Conservation (phyloP, 192 early-diverging fungal species). For the Coemansia erecta region DNA sequence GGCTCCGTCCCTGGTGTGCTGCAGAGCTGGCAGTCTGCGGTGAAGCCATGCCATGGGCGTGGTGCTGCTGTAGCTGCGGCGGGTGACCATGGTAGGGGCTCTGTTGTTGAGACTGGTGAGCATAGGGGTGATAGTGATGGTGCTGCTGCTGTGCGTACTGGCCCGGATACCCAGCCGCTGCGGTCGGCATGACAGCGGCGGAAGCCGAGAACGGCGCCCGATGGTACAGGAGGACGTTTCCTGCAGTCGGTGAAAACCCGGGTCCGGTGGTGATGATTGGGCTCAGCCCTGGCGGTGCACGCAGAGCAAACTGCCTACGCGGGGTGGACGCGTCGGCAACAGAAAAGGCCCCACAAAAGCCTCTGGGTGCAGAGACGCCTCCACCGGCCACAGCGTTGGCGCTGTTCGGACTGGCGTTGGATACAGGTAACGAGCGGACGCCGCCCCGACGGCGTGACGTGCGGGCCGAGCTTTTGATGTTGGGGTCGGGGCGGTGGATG, state of each 20-base stretch:
- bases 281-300: conserved; percentile 45
- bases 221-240: conserved; percentile 24
- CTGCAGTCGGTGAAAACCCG: too few species aligned
- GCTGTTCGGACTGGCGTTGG: conserved; percentile 12
- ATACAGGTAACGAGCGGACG: neutral
- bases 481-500: conserved; percentile 45
- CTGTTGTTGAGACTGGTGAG: too few species aligned
- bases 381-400: conserved; percentile 1
- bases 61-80: too few species aligned
- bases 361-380: neutral
- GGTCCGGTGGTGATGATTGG: conserved; percentile 35
- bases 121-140: too few species aligned
- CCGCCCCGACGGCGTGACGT: conserved; percentile 22
- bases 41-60: too few species aligned
- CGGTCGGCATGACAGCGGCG: too few species aligned
- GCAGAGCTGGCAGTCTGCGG: too few species aligned
- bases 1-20: too few species aligned
- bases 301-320: conserved; percentile 32
- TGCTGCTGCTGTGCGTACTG: too few species aligned
- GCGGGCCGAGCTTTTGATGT: conserved; percentile 41
- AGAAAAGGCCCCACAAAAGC: too few species aligned
- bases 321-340: conserved; percentile 23
- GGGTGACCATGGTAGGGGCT: too few species aligned
- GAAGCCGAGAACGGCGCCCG: conserved; percentile 33
- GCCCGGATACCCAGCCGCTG: too few species aligned